Evolutionary conservation across 1,284 basidiomycete species (phyloP), one percentile per base, ranked within the genome.

Genomic region (Heterobasidion irregulare): DNA sequence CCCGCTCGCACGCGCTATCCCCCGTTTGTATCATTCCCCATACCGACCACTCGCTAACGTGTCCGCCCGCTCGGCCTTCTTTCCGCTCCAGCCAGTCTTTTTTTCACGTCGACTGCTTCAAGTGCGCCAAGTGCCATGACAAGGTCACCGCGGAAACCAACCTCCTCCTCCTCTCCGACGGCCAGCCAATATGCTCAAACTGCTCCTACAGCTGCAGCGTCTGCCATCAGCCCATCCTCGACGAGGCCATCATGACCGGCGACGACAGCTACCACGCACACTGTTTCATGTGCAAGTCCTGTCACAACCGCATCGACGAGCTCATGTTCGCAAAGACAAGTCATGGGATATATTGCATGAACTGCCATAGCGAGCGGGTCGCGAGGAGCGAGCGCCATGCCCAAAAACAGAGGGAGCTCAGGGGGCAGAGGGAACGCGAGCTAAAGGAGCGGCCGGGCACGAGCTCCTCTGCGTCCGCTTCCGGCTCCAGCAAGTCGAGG

Each of bases 261-360:
- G 94, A 99, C 71, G 96, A 98, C 69, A 94, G 94, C 0, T 99
- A 98, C 66, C 96, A 99, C 70, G 95, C 96, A 2, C 90, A 95
- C 63, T 99, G 96, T 75, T 99, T 99, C 79, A 95, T 94, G 63
- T 99, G 96, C 74, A 89, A 94, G 63, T 89, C 94, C 43, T 99
- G 96, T 75, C 85, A 86, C 67, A 88, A 89, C 66, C 83, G 92
- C 57, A 99, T 99, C 64, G 95, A 98, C 70, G 96, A 99, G 69
- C 84, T 99, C 53, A 93, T 98, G 56, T 99, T 98, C 65, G 97
- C 96, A 55, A 99, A 98, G 76, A 99, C 97, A 0, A 92, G 86
- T 59, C 93, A 98, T 65, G 96, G 97, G 51, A 98, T 99, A 60
- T 99, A 99, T 71, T 99, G 96, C 70, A 98, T 98, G 95, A 84